Evolutionary conservation across 805 yeast genomes (phyloP).

Genomic region (Yamadazyma endophytica): DNA sequence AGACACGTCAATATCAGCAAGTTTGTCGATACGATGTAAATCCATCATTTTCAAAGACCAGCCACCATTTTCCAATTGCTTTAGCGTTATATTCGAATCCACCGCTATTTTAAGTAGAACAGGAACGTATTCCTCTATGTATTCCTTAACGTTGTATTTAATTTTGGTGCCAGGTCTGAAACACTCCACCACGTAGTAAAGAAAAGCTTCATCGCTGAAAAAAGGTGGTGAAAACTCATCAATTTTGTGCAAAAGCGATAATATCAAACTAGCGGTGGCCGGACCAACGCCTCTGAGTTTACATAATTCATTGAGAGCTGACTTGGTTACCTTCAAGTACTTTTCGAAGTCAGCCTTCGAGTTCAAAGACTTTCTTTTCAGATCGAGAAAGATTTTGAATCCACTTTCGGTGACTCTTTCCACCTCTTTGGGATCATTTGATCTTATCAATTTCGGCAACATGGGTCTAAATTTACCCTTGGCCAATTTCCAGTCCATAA

Average conservation of each 20-base stretch:
- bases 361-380: slow-evolving; percentile 6
- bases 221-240: slow-evolving; percentile 33
- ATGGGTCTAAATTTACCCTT: slow-evolving; percentile 44
- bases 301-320: slow-evolving; percentile 26
- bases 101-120: slow-evolving; percentile 13
- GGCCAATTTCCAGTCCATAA: slow-evolving; percentile 49
- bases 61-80: slow-evolving; percentile 28
- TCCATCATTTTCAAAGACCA: slow-evolving; percentile 34
- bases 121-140: slow-evolving; percentile 30
- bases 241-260: slow-evolving; percentile 27
- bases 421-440: slow-evolving; percentile 31
- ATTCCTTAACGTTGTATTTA: slow-evolving; percentile 41
- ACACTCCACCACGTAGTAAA: slow-evolving; percentile 26
- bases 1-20: slow-evolving; percentile 15
- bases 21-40: slow-evolving; percentile 18
- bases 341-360: slow-evolving; percentile 3
- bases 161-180: slow-evolving; percentile 23
- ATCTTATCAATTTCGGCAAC: slow-evolving; percentile 35
- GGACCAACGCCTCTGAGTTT: slow-evolving; percentile 47
- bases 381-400: slow-evolving; percentile 11
- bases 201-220: slow-evolving; percentile 47
- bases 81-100: slow-evolving; percentile 7
- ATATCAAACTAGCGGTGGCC: slow-evolving; percentile 44
- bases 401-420: slow-evolving; percentile 26
- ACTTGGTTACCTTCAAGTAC: slow-evolving; percentile 18